Conservation (phyloP, 73 alveolate species). For the Blepharisma japonicum region DNA sequence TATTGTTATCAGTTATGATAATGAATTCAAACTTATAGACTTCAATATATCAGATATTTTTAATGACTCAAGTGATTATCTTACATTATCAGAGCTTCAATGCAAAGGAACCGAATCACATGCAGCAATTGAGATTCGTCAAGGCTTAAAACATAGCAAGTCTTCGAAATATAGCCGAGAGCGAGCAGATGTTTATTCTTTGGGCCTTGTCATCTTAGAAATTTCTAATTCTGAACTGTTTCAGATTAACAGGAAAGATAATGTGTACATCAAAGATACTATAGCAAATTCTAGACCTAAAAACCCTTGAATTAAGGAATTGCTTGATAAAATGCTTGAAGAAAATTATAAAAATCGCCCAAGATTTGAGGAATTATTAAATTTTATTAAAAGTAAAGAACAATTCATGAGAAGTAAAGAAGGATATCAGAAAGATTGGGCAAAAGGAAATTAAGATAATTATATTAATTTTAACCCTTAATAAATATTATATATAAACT, state of each 20-base stretch:
- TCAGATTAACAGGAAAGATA: not conserved
- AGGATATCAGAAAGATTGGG: no score
- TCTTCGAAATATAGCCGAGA: not conserved
- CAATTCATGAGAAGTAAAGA: no score
- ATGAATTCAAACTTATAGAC: not conserved
- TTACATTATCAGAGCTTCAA: not conserved
- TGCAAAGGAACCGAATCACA: not conserved
- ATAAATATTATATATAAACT: no score
- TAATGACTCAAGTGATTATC: not conserved
- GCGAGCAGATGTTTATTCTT: conserved; percentile 9
- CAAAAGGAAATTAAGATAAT: no score
- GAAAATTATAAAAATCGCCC: not conserved
- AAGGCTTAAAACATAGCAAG: not conserved
- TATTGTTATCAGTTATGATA: not conserved
- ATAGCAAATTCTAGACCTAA: not conserved
- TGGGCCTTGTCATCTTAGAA: not conserved
- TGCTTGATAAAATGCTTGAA: conserved; percentile 12
- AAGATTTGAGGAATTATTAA: not conserved
- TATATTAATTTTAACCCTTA: no score
- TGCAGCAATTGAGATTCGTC: not conserved
- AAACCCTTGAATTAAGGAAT: not conserved
- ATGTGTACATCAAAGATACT: not conserved
- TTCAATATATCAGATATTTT: not conserved
- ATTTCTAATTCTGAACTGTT: not conserved
- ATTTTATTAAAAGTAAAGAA: not conserved